A percentile compares a stretch with the other conserved stretches of the same genome.
These are phyloP conservation scores for Paraphaeosphaeria minitans DNA, from an alignment of 2,329 filamentous ascomycete genomes.

Conservation along the genomic window DNA sequence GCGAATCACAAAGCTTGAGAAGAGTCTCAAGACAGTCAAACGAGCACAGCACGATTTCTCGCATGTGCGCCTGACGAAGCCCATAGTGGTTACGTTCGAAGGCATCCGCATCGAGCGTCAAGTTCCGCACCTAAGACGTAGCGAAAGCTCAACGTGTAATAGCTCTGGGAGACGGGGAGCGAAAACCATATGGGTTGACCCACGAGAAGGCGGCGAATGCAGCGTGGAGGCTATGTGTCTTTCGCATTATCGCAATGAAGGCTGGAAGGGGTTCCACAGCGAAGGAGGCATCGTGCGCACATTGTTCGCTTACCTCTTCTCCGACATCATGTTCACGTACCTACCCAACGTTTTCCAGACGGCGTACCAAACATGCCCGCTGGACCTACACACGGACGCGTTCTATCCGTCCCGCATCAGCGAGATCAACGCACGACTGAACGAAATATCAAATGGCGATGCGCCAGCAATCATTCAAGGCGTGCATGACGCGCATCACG, in stretches of 20 bases:
- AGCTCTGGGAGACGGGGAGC: slow-evolving; percentile 56
- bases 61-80: slow-evolving; percentile 78
- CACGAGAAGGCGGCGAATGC: slow-evolving; percentile 73
- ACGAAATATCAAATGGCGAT: slow-evolving; percentile 83
- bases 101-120: slow-evolving; percentile 77
- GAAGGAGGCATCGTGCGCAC: slow-evolving; percentile 94
- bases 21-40: slow-evolving; percentile 77
- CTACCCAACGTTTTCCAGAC: slow-evolving; percentile 98
- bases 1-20: slow-evolving; percentile 89
- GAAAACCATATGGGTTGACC: slow-evolving; percentile 89
- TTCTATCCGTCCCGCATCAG: slow-evolving; percentile 87
- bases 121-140: slow-evolving; percentile 44
- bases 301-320: slow-evolving; percentile 81
- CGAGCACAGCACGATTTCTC: slow-evolving; percentile 91
- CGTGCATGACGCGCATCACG: slow-evolving; percentile 71
- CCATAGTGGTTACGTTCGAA: slow-evolving; percentile 74
- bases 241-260: slow-evolving; percentile 77
- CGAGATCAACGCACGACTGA: slow-evolving; percentile 86
- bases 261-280: slow-evolving; percentile 93
- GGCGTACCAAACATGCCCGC: slow-evolving; percentile 87
- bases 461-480: slow-evolving; percentile 69
- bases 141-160: slow-evolving; percentile 32
- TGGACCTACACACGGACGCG: slow-evolving; percentile 90
- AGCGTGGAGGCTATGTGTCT: slow-evolving; percentile 94
- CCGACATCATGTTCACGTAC: slow-evolving; percentile 89